Base-by-base conservation (phyloP, 495 filamentous ascomycete species). In the Pyrenopolyporus hunteri region DNA sequence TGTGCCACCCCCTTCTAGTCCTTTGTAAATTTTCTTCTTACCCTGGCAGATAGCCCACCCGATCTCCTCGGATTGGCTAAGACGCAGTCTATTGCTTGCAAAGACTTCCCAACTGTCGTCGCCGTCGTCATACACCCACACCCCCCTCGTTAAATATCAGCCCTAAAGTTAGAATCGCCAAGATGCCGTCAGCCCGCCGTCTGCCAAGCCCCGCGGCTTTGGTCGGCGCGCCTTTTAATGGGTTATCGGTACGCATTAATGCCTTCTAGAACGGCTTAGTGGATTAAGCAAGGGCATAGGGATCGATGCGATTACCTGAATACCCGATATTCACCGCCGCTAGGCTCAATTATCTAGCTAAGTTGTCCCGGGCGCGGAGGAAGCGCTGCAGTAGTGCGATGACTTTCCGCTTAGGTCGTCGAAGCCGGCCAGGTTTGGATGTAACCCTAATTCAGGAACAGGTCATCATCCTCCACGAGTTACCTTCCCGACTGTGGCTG, bases 1-100 rank as follows among this genome's bases (percentile, higher is more conserved):
- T 61, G 50, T 53, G 63, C 39, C 52, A 51, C 50, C 57, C 62
- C 63, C 63, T 59, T 66, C 50, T 48, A 51, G 25, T 47, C 56
- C 32, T 57, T 53, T 53, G 23, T 55, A 35, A n/a, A 32, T 48
- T 57, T 19, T 61, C 42, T 57, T 55, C 50, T 40, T 42, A 47
- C 39, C 63, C 51, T 32, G 13, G 23, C 23, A 17, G 20, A 31
- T 3, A 48, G n/a, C 20, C 57, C 57, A 53, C 56, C 37, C 51
- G 40, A 13, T 20, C 10, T 17, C 19, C 3, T 60, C 6, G 32
- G 49, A 66, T 66, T 66, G 63, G 63, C 36, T n/a, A 28, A 53
- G 33, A 11, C 16, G 16, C 57, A 2, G 3, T 16, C 28, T 44
- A 3, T 52, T 52, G 31, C 23, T 32, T 44, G 46, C 35, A 20